Conservation (phyloP, 805 yeast genomes). For the Clavispora phyllophila region DNA sequence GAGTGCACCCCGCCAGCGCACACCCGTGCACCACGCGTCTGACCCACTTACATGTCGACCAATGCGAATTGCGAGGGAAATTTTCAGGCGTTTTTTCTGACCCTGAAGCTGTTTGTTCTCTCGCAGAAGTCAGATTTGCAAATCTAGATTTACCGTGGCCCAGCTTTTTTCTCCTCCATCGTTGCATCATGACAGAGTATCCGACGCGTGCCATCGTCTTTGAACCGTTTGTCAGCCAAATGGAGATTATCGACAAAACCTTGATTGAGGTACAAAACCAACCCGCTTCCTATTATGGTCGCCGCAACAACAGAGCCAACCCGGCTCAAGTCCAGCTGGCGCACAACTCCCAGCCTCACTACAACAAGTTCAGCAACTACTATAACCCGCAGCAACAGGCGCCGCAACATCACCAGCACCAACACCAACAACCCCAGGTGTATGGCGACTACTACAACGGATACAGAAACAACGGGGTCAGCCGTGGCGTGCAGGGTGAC, state of each 20-base stretch:
- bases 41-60: not conserved
- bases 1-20: too few species aligned
- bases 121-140: not conserved
- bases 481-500: not conserved
- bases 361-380: slow-evolving; percentile 8
- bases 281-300: slow-evolving; percentile 20
- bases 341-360: not conserved
- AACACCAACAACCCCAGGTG: slow-evolving; percentile 2
- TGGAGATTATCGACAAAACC: slow-evolving; percentile 28
- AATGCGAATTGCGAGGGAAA: not conserved
- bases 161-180: not conserved
- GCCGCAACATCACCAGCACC: slow-evolving; percentile 4
- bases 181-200: slow-evolving; percentile 2
- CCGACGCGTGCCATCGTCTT: slow-evolving; percentile 22
- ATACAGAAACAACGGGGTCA: not conserved
- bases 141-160: not conserved
- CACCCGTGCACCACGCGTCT: slow-evolving; percentile 2
- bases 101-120: not conserved
- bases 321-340: not conserved
- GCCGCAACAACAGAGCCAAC: slow-evolving; percentile 9
- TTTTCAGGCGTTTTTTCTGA: slow-evolving; percentile 1
- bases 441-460: not conserved
- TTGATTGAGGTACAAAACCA: slow-evolving; percentile 30
- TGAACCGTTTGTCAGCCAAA: slow-evolving; percentile 32
- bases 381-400: slow-evolving; percentile 3